Evolutionary conservation across 495 filamentous ascomycete genomes (phyloP).

Genomic region (Friedmanniomyces simplex): DNA sequence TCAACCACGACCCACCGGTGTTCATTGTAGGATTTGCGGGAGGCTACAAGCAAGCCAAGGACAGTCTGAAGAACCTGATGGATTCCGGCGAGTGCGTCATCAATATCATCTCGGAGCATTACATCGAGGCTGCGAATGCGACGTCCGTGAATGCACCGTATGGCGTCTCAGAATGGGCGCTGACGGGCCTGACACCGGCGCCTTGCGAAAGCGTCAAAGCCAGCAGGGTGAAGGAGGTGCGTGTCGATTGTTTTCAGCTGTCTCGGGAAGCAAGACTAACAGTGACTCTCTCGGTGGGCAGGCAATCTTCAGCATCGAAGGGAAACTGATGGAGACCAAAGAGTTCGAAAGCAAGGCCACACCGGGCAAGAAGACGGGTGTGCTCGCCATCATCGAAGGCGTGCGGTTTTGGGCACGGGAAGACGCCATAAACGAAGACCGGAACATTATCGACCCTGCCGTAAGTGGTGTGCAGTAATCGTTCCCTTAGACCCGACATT

Average conservation of each 20-base stretch:
- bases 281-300: neutral
- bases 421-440: conserved; percentile 73
- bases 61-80: conserved; percentile 61
- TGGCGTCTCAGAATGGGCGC: conserved; percentile 70
- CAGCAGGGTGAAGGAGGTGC: conserved; percentile 58
- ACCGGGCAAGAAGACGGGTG: conserved; percentile 62
- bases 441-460: conserved; percentile 57
- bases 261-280: neutral
- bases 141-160: conserved; percentile 67
- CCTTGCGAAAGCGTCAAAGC: conserved; percentile 57
- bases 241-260: neutral
- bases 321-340: conserved; percentile 57
- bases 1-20: conserved; percentile 82
- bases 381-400: conserved; percentile 72
- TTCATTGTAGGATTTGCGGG: conserved; percentile 69
- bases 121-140: conserved; percentile 78
- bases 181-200: conserved; percentile 64
- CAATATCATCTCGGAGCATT: conserved; percentile 79
- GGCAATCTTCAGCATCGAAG: conserved; percentile 72
- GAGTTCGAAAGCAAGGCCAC: conserved; percentile 62
- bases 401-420: conserved; percentile 81
- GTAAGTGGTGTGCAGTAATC: conserved; percentile 34
- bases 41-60: conserved; percentile 49
- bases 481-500: neutral
- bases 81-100: conserved; percentile 56